Conservation (phyloP, 768 basidiomycete genomes). For the Suillus bovinus region DNA sequence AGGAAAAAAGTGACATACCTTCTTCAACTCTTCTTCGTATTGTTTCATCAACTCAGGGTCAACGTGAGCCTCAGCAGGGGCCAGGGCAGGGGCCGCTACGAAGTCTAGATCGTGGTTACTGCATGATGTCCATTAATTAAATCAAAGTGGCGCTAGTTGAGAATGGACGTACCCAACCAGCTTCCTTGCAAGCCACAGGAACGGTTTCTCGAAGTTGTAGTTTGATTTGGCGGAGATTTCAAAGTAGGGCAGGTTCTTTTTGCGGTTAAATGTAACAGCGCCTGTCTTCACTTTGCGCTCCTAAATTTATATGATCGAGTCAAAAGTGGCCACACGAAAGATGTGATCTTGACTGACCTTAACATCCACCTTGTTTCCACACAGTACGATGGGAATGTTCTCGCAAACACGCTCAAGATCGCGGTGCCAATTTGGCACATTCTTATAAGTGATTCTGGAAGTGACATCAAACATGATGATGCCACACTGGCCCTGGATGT, state of each 20-base stretch:
- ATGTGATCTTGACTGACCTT: conserved; percentile 61
- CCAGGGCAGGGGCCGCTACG: conserved; percentile 94
- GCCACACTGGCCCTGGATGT: conserved; percentile 97
- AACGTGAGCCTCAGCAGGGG: conserved; percentile 89
- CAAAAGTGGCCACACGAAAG: conserved; percentile 6
- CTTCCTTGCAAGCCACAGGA: conserved; percentile 99
- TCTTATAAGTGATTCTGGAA: conserved; percentile 99
- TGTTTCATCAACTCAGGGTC: conserved; percentile 76
- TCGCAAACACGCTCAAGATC: conserved; percentile 99
- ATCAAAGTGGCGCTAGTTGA: not conserved
- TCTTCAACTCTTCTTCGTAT: conserved; percentile 76
- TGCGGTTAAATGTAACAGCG: conserved; percentile 98
- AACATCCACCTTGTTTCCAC: conserved; percentile 99
- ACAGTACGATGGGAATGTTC: conserved; percentile 98
- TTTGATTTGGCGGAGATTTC: conserved; percentile 99
- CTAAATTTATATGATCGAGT: conserved; percentile 42
- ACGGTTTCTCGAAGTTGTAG: conserved; percentile 99
- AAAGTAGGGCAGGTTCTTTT: conserved; percentile 99
- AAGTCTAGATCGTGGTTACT: conserved; percentile 91
- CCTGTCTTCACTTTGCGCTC: conserved; percentile 99
- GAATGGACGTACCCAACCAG: conserved; percentile 78
- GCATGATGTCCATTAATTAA: not conserved
- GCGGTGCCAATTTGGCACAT: conserved; percentile 99
- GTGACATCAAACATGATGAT: conserved; percentile 99
- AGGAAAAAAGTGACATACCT: conserved; percentile 41